Evolutionary conservation across 1,284 basidiomycete genomes (phyloP), one percentile per base, ranked within the genome.

Genomic region (Xerocomus tenax): DNA sequence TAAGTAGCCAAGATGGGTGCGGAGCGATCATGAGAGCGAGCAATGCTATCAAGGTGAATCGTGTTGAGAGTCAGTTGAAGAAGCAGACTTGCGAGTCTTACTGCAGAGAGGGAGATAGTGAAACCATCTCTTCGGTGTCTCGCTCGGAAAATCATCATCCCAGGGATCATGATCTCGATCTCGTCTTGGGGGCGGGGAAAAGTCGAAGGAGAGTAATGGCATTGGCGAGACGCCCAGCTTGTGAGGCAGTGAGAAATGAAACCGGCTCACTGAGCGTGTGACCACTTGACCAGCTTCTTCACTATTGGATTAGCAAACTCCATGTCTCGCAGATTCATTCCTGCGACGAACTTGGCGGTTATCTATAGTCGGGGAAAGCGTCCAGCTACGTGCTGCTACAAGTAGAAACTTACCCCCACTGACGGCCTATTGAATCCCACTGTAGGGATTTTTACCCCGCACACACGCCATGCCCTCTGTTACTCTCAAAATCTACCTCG

Each of bases 1-100:
- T 69, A 53, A 78, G 73, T 9, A 87, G 67, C 56, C 82, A 70
- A 4, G 85, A 87, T 4, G 85, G 85, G 42, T 87, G 86, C 7
- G 86, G 85, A 15, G 77, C 74, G 7, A 87, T 61, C 48, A 88
- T 75, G 43, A 87, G 64, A 25, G 74, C 44, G 16, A 87, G 59
- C 12, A 78, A 74, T 19, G 71, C 85, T 85, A 58, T 39, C 47
- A 4, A 45, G 47, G n/a, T 2, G 45, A 26, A 32, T 44, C 46
- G 45, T 16, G 41, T 39, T 57, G 49, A 52, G 48, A 42, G 41
- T 45, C 49, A 12, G 15, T 25, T n/a, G 7, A 32, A 34, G 30
- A 21, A 34, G 21, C 21, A 34, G 9, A n/a, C 28, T 3, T 12
- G 32, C 7, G 21, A 16, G 23, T 13, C 77, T 57, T 58, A 81